Percentiles rank a stretch among this genome's conserved stretches.
Conservation (phyloP, 2,329 filamentous ascomycete species). For the Colletotrichum lupini region DNA sequence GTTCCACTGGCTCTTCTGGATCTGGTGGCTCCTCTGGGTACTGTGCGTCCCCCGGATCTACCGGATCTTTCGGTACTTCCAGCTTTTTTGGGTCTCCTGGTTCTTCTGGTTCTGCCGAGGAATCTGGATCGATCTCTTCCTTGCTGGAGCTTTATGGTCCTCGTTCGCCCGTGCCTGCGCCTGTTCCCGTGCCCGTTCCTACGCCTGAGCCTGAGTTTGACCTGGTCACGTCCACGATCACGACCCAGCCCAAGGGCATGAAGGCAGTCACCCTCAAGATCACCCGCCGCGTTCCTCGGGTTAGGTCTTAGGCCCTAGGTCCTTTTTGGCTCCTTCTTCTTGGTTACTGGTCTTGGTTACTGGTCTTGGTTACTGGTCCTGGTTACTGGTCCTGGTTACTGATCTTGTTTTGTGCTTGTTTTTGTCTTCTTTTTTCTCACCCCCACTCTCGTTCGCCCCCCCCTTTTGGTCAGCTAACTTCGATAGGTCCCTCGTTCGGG, state of each 20-base stretch:
- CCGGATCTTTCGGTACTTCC: background rate
- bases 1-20: background rate
- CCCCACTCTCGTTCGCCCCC: background rate
- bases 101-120: background rate
- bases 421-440: background rate
- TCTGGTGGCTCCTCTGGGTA: background rate
- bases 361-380: too few species aligned
- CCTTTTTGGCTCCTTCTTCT: background rate
- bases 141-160: background rate
- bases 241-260: too few species aligned
- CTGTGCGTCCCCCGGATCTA: background rate
- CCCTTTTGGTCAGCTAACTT: background rate
- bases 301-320: background rate
- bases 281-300: background rate
- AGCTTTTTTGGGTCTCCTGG: background rate
- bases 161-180: background rate
- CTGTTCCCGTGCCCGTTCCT: too few species aligned
- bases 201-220: background rate
- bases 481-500: background rate
- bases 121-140: background rate
- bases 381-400: background rate
- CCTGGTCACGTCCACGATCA: background rate
- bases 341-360: background rate
- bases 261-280: background rate
- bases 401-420: background rate